Base-by-base conservation (phyloP, 106 monocot genomes). In the Amphibolis antarctica region DNA sequence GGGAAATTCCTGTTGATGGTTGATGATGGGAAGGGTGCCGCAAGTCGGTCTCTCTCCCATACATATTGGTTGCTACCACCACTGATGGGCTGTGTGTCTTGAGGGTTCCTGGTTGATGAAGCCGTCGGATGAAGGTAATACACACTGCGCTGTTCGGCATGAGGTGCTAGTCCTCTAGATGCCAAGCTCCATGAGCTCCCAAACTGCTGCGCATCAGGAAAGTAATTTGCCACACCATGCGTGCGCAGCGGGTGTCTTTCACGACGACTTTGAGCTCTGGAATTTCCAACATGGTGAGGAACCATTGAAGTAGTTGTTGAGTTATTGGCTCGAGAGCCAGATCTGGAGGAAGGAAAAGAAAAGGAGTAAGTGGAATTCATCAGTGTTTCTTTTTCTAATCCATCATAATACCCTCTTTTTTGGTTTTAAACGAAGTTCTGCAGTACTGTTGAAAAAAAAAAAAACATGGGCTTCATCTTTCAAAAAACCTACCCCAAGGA, bases 11-110 rank as follows among this genome's bases (percentile, higher is more conserved):
- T 56, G 3, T 82, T 71, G 3, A 72, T 59, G 1, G 70, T 75
- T 5, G 70, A 14, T 46, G 73, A 50, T 14, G 78, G 83, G 67
- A 75, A 78, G 14, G 75, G 82, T 21, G 79, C n/a, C n/a, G n/a
- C 68, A 26, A 76, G 71, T 0, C 30, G 78, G 48, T 76, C 83
- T 44, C 83, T 72, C 25, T 79, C 79, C 79, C 76, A 79, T 36
- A 76, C 65, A 44, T 83, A 83, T 51, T 76, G 65, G 25, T 69
- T 55, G 49, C 71, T 72, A 26, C 83, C 73, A 44, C 62, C 68
- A 5, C 45, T 15, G n/a, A 24, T 21, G 21, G 43, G 55, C 17
- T 79, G 73, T 0, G 46, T 44, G 6, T 83, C 76, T 68, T 67
- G 75, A n/a, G 42, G 28, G 23, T 57, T 31, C 55, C 49, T 55